Conservation (phyloP, 352 stramenopile species). For the Phytophthora vignae region DNA sequence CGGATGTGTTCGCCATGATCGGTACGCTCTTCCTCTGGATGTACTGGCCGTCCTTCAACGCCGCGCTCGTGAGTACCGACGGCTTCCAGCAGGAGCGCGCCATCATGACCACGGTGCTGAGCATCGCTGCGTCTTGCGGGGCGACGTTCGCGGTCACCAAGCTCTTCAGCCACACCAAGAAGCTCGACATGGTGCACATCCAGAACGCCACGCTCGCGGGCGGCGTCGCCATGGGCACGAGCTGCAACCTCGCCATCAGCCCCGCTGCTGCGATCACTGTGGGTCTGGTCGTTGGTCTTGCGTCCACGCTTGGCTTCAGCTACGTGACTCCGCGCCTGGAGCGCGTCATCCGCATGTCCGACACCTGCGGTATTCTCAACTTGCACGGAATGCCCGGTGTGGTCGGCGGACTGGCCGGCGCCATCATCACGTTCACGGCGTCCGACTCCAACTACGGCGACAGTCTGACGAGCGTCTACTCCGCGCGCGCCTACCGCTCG, state of each 20-base stretch:
- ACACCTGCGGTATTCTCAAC: constrained; percentile 76
- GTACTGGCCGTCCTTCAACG: constrained; percentile 91
- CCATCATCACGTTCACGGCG: constrained; percentile 58
- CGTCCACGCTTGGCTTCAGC: constrained; percentile 57
- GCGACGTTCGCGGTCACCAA: constrained; percentile 63
- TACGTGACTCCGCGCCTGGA: constrained; percentile 58
- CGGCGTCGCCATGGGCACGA: constrained; percentile 81
- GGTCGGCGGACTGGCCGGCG: constrained; percentile 64
- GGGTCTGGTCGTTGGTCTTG: constrained; percentile 57
- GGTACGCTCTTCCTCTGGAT: constrained; percentile 90
- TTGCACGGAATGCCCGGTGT: constrained; percentile 83
- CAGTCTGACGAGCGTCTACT: constrained; percentile 57
- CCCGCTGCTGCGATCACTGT: constrained; percentile 61
- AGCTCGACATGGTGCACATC: constrained; percentile 87
- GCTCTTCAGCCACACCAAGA: constrained; percentile 56
- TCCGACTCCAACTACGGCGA: constrained; percentile 61
- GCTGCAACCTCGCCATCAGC: constrained; percentile 76
- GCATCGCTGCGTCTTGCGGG: constrained; percentile 66
- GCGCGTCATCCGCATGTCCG: constrained; percentile 47
- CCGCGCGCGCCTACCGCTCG: constrained; percentile 52
- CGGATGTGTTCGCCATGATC: constrained; percentile 84
- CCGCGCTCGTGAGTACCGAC: constrained; percentile 59
- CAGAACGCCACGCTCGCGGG: constrained; percentile 88
- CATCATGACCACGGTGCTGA: constrained; percentile 83
- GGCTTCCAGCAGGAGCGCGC: constrained; percentile 75